These are phyloP conservation scores for Curvularia eragrostidis DNA, from an alignment of 2,329 filamentous ascomycete genomes.

Conservation along the genomic window DNA sequence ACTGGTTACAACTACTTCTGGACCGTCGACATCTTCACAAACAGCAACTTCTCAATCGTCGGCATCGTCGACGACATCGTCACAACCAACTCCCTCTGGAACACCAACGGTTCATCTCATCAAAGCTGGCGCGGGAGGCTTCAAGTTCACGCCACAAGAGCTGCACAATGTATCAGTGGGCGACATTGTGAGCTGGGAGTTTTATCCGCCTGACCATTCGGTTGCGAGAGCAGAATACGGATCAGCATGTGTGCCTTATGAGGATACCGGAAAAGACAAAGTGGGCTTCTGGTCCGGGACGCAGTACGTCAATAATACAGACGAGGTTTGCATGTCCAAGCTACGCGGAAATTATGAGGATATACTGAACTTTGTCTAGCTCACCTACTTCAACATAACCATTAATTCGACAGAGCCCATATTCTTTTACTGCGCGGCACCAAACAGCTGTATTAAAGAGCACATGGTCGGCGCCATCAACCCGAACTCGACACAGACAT, in stretches of 20 bases:
- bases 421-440: conserved; percentile 59
- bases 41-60: no score
- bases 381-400: conserved; percentile 42
- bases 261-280: conserved; percentile 38
- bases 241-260: conserved; percentile 51
- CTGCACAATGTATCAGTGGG: conserved; percentile 47
- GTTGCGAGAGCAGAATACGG: conserved; percentile 51
- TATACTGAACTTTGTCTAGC: conserved; percentile 23
- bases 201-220: conserved; percentile 54
- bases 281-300: conserved; percentile 44
- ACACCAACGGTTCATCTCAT: conserved; percentile 43
- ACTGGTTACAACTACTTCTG: neutral
- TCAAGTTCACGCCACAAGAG: conserved; percentile 48
- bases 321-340: conserved; percentile 30
- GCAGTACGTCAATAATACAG: conserved; percentile 30
- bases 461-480: conserved; percentile 82
- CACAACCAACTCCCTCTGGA: conserved; percentile 26
- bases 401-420: conserved; percentile 48
- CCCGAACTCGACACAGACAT: conserved; percentile 52
- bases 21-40: no score
- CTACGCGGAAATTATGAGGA: neutral
- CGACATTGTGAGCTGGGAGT: conserved; percentile 49
- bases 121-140: conserved; percentile 45
- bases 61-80: conserved; percentile 8
- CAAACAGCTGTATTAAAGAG: conserved; percentile 67